Evolutionary conservation across 148 eudicot species (phyloP).

Genomic region (Persicaria tinctoria): DNA sequence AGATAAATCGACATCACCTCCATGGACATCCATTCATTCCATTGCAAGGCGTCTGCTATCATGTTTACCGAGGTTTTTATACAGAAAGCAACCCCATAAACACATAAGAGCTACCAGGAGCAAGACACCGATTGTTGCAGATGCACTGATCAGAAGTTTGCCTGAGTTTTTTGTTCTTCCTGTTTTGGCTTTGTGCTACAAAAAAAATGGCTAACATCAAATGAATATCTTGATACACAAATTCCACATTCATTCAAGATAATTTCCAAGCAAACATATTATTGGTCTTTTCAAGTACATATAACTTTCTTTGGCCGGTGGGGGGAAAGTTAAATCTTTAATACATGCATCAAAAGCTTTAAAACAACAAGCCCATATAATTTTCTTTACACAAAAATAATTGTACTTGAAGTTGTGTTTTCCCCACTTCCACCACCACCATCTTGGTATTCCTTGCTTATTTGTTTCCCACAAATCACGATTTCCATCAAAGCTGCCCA

Average conservation of each 20-base stretch:
- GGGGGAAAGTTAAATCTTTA: too few species aligned
- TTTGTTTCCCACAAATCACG: conserved; percentile 72
- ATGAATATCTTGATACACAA: conserved; percentile 8
- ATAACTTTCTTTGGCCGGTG: not conserved
- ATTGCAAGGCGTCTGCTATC: conserved; percentile 67
- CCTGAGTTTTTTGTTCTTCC: conserved; percentile 64
- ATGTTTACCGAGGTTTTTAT: conserved; percentile 88
- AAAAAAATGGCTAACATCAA: conserved; percentile 1
- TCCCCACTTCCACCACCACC: conserved; percentile 32
- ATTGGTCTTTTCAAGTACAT: not conserved
- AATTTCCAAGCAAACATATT: not conserved
- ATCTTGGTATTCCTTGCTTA: conserved; percentile 44
- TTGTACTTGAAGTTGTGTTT: conserved; percentile 33
- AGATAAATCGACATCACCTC: conserved; percentile 39
- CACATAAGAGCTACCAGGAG: conserved; percentile 97
- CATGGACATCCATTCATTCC: conserved; percentile 45
- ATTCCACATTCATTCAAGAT: not conserved
- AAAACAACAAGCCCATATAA: not conserved
- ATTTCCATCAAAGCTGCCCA: conserved; percentile 73
- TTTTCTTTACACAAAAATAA: not conserved
- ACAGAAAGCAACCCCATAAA: conserved; percentile 95
- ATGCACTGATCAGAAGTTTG: conserved; percentile 75
- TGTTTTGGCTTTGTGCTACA: conserved; percentile 33
- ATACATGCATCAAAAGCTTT: not conserved
- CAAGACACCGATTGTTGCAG: conserved; percentile 92